A percentile compares a stretch with the other conserved stretches of the same genome.
Evolutionary conservation across 306 rosid species (phyloP).

Genomic region (Cucumis cinereus): DNA sequence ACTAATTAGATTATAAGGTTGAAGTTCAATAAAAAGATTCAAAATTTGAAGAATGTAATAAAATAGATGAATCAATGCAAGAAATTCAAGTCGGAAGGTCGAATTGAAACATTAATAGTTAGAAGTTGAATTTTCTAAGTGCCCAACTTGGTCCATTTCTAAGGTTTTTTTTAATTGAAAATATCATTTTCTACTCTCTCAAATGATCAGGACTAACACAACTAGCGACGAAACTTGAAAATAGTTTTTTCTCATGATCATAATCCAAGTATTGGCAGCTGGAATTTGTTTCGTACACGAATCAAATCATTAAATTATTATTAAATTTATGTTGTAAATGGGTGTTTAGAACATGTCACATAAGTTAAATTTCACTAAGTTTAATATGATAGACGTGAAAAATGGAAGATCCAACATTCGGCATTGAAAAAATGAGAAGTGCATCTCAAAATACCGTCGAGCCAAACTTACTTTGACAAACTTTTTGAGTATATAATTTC

Average conservation of each 20-base stretch:
- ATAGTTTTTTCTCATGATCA: neutral
- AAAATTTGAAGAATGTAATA: neutral
- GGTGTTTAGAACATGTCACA: neutral
- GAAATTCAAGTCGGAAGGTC: neutral
- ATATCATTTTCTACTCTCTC: neutral
- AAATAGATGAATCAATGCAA: neutral
- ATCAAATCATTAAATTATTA: neutral
- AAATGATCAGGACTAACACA: neutral
- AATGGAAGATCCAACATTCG: no score
- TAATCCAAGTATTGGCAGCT: neutral
- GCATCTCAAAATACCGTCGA: no score
- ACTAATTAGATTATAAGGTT: neutral
- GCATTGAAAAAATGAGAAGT: no score
- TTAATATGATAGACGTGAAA: no score
- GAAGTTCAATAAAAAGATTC: neutral
- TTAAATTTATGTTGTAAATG: neutral
- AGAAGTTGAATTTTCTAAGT: neutral
- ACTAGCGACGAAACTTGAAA: neutral
- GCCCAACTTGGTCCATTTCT: neutral
- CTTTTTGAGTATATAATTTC: no score
- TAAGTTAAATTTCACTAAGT: no score
- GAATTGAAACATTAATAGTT: neutral
- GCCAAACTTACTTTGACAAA: no score
- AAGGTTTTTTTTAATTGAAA: neutral
- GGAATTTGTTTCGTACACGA: neutral